phyloP scores from a whole-genome alignment of 2,329 filamentous ascomycete genomes.

The Colletotrichum lini region DNA sequence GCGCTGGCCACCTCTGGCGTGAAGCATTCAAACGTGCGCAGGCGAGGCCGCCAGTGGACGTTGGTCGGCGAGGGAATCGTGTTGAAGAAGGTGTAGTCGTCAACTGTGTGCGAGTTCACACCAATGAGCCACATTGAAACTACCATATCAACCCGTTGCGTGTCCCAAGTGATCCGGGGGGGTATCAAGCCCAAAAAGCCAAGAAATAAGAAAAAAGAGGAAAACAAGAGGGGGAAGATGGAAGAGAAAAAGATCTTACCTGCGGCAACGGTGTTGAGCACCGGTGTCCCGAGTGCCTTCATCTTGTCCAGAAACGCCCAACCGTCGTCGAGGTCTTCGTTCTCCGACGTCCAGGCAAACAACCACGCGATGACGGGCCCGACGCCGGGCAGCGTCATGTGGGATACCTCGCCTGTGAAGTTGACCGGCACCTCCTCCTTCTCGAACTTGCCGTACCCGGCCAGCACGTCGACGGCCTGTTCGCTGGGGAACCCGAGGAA shows the following conservation, averaged over 20 bases:
- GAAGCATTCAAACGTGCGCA: slow-evolving; percentile 18
- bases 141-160: too few relatives aligned
- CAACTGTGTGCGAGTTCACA: slow-evolving; percentile 8
- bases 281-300: slow-evolving; percentile 25
- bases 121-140: neutral
- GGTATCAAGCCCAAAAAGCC: too few relatives aligned
- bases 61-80: neutral
- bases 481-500: slow-evolving; percentile 26
- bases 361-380: slow-evolving; percentile 25
- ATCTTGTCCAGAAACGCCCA: slow-evolving; percentile 32
- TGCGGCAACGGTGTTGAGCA: slow-evolving; percentile 28
- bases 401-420: slow-evolving; percentile 23
- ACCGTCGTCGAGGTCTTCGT: slow-evolving; percentile 21
- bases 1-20: neutral
- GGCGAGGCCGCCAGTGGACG: slow-evolving; percentile 10
- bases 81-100: slow-evolving; percentile 31
- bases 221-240: too few relatives aligned
- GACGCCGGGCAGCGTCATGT: slow-evolving; percentile 27
- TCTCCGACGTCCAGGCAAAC: slow-evolving; percentile 29
- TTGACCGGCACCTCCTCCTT: slow-evolving; percentile 47
- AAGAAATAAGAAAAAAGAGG: too few relatives aligned
- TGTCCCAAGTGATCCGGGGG: too few relatives aligned
- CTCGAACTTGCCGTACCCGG: slow-evolving; percentile 32
- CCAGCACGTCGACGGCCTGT: slow-evolving; percentile 47
- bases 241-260: slow-evolving; percentile 11